A percentile compares a stretch with the other conserved stretches of the same genome.
phyloP scores from a whole-genome alignment of 495 filamentous ascomycete species.

The Aspergillus leporis region DNA sequence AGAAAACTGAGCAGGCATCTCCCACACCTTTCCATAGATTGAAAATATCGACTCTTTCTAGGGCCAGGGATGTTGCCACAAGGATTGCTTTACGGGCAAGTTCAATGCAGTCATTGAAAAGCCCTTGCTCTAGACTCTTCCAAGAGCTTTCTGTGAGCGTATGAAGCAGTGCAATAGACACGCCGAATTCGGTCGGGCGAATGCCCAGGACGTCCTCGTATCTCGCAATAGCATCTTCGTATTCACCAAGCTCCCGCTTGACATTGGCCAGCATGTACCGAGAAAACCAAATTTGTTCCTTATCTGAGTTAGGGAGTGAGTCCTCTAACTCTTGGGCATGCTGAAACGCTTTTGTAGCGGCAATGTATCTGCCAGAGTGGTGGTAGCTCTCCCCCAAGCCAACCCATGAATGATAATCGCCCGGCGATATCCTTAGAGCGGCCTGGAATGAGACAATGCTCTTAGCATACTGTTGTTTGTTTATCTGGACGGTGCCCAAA shows the following conservation, averaged over 20 bases:
- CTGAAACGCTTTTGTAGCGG: slow-evolving; percentile 86
- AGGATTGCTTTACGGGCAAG: slow-evolving; percentile 61
- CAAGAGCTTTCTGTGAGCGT: slow-evolving; percentile 79
- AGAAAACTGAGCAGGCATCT: slow-evolving; percentile 85
- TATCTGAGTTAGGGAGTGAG: slow-evolving; percentile 37
- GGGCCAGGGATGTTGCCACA: slow-evolving; percentile 51
- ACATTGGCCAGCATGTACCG: slow-evolving; percentile 98
- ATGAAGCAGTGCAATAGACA: slow-evolving; percentile 82
- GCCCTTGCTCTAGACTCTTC: slow-evolving; percentile 73
- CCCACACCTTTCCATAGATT: slow-evolving; percentile 93
- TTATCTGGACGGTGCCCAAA: slow-evolving; percentile 92
- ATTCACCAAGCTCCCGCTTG: slow-evolving; percentile 85
- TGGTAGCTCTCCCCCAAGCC: slow-evolving; percentile 95
- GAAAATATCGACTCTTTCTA: slow-evolving; percentile 66
- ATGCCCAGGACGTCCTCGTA: slow-evolving; percentile 69
- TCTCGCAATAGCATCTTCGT: slow-evolving; percentile 73
- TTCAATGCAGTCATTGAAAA: slow-evolving; percentile 77
- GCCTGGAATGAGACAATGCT: slow-evolving; percentile 89
- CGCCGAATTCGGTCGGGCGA: slow-evolving; percentile 76
- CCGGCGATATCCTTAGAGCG: slow-evolving; percentile 78
- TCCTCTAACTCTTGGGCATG: slow-evolving; percentile 70
- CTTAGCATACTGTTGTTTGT: slow-evolving; percentile 85
- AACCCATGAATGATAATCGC: slow-evolving; percentile 93
- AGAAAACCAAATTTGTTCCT: slow-evolving; percentile 83
- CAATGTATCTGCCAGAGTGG: slow-evolving; percentile 87